phyloP scores from a whole-genome alignment of 2,329 filamentous ascomycete genomes.

The Hypoxylon sp. region DNA sequence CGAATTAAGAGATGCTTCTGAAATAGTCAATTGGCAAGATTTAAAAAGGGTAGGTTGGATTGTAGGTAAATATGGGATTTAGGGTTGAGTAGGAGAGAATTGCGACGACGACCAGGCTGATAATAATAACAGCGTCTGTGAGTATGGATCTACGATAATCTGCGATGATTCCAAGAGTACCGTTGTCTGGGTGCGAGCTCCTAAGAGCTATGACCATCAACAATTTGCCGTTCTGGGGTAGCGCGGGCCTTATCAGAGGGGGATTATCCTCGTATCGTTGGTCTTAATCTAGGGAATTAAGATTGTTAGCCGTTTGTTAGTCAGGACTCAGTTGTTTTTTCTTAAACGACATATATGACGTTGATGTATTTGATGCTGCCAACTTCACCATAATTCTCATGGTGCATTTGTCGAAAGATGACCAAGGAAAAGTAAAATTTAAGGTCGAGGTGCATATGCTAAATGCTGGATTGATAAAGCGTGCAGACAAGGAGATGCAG shows the following conservation, averaged over 20 bases:
- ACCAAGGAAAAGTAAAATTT: slow-evolving; percentile 6
- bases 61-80: too few species aligned
- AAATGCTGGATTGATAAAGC: slow-evolving; percentile 31
- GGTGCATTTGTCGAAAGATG: slow-evolving; percentile 25
- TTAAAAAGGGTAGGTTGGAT: background rate
- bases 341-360: slow-evolving; percentile 31
- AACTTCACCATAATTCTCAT: slow-evolving; percentile 39
- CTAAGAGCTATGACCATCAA: slow-evolving; percentile 45
- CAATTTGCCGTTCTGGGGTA: slow-evolving; percentile 42
- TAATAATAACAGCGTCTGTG: background rate
- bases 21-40: too few species aligned
- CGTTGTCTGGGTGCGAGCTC: slow-evolving; percentile 40
- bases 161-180: slow-evolving; percentile 7
- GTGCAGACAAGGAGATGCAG: slow-evolving; percentile 29
- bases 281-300: slow-evolving; percentile 18
- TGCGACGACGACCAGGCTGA: slow-evolving; percentile 11
- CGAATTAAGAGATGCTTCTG: background rate
- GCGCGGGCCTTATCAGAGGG: slow-evolving; percentile 20
- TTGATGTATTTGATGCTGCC: slow-evolving; percentile 22
- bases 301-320: slow-evolving; percentile 17
- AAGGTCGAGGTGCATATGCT: slow-evolving; percentile 23
- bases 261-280: slow-evolving; percentile 11
- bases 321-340: slow-evolving; percentile 29
- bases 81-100: background rate
- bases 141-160: slow-evolving; percentile 10